phyloP scores from a whole-genome alignment of 768 basidiomycete species.

The Mycena rebaudengoi region DNA sequence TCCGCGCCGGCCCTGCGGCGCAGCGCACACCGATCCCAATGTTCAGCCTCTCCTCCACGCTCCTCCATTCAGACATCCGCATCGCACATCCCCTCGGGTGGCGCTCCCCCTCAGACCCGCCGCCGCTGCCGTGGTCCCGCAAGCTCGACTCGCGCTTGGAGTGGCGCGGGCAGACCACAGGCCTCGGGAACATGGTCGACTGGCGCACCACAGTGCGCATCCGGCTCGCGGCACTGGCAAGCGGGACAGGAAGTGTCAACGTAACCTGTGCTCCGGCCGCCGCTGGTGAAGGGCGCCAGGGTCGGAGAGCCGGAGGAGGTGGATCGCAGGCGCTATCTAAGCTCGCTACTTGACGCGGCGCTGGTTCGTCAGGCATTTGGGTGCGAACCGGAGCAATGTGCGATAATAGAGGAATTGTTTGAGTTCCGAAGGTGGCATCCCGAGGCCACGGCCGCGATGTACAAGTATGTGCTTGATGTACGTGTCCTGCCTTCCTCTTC shows the following conservation, averaged over 20 bases:
- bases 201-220: constrained; percentile 54
- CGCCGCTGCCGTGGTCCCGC: constrained; percentile 59
- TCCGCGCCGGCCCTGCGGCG: constrained; percentile 55
- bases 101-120: constrained; percentile 38
- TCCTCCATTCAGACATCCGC: constrained; percentile 65
- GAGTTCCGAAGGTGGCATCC: no score
- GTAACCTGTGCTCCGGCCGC: constrained; percentile 42
- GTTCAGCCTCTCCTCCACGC: constrained; percentile 58
- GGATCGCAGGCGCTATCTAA: background rate
- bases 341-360: constrained; percentile 62
- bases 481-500: constrained; percentile 29
- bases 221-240: constrained; percentile 50
- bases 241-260: constrained; percentile 37
- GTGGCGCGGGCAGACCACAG: constrained; percentile 80
- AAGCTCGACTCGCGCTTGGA: constrained; percentile 64
- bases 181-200: constrained; percentile 54
- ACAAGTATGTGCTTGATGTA: constrained; percentile 70
- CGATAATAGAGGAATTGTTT: no score
- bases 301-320: background rate
- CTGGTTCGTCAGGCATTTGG: constrained; percentile 53
- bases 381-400: no score
- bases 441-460: no score
- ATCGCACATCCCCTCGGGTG: constrained; percentile 49
- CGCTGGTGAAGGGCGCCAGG: constrained; percentile 15
- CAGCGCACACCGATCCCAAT: constrained; percentile 53